Evolutionary conservation across 2,329 filamentous ascomycete species (phyloP).

Genomic region (Xylaria sp.): DNA sequence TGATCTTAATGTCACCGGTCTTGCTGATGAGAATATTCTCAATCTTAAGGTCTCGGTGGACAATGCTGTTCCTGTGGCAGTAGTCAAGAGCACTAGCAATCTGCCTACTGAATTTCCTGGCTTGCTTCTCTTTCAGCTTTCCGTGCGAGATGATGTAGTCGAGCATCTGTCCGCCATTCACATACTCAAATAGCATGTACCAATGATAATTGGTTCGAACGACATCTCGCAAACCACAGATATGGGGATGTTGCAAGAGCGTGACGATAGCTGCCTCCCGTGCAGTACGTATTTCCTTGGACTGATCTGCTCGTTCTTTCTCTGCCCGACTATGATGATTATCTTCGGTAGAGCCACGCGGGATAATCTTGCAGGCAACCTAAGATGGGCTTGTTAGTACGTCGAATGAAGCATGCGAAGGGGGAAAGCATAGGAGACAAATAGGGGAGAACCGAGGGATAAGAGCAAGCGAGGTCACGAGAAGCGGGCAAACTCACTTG

Average conservation of each 20-base stretch:
- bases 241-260: conserved; percentile 92
- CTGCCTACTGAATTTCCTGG: conserved; percentile 95
- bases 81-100: conserved; percentile 97
- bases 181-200: conserved; percentile 99
- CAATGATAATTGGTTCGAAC: conserved; percentile 97
- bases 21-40: conserved; percentile 99
- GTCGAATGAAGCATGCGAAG: conserved; percentile 26
- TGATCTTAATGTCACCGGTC: conserved; percentile 98
- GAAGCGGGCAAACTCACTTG: conserved; percentile 69
- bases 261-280: conserved; percentile 97
- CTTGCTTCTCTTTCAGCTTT: conserved; percentile 97
- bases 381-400: conserved; percentile 52
- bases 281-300: conserved; percentile 94
- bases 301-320: conserved; percentile 91
- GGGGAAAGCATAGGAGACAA: conserved; percentile 10
- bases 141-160: conserved; percentile 99
- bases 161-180: conserved; percentile 98
- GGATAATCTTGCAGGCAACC: conserved; percentile 98
- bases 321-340: conserved; percentile 76
- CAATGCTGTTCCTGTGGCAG: conserved; percentile 97
- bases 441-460: conserved; percentile 25
- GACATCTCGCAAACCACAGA: conserved; percentile 94
- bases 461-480: conserved; percentile 21
- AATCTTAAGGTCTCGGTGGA: conserved; percentile 97
- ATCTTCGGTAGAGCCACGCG: conserved; percentile 88